Evolutionary conservation across 2,329 filamentous ascomycete genomes (phyloP).

Genomic region (Calonectria pauciramosa): DNA sequence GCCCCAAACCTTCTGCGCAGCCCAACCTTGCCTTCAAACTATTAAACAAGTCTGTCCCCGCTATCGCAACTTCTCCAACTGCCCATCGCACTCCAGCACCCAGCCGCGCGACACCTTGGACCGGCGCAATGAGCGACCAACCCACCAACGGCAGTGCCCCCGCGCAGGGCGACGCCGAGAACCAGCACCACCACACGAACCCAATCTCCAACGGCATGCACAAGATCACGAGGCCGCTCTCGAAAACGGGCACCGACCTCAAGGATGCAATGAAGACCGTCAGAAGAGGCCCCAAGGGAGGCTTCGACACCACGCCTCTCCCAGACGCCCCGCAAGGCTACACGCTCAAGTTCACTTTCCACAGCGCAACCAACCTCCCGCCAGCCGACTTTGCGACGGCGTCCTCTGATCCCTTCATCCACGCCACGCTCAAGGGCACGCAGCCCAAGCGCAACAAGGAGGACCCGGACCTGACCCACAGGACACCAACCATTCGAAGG

Average conservation of each 20-base stretch:
- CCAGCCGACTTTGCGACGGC: conserved; percentile 83
- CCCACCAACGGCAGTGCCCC: conserved; percentile 29
- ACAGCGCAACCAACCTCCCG: conserved; percentile 84
- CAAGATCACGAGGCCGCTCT: conserved; percentile 25
- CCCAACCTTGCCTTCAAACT: conserved; percentile 8
- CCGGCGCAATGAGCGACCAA: conserved; percentile 33
- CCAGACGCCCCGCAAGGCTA: conserved; percentile 82
- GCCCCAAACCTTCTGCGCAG: conserved; percentile 10
- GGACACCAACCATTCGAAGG: conserved; percentile 81
- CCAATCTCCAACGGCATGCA: conserved; percentile 7
- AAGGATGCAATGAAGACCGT: conserved; percentile 45
- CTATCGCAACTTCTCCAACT: conserved; percentile 20
- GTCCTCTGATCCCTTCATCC: conserved; percentile 87
- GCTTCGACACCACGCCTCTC: conserved; percentile 84
- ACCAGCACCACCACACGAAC: conserved; percentile 15
- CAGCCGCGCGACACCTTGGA: conserved; percentile 25
- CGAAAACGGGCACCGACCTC: conserved; percentile 34
- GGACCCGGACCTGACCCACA: conserved; percentile 80
- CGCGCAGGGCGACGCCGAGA: not conserved
- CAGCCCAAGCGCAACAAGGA: conserved; percentile 87
- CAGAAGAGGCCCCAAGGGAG: conserved; percentile 73
- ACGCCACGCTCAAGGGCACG: conserved; percentile 79
- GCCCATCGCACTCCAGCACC: not conserved
- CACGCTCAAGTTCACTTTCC: conserved; percentile 87
- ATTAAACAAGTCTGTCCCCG: not conserved